Evolutionary conservation across 345 rosid species (phyloP).

Genomic region (Lepidium sativum): DNA sequence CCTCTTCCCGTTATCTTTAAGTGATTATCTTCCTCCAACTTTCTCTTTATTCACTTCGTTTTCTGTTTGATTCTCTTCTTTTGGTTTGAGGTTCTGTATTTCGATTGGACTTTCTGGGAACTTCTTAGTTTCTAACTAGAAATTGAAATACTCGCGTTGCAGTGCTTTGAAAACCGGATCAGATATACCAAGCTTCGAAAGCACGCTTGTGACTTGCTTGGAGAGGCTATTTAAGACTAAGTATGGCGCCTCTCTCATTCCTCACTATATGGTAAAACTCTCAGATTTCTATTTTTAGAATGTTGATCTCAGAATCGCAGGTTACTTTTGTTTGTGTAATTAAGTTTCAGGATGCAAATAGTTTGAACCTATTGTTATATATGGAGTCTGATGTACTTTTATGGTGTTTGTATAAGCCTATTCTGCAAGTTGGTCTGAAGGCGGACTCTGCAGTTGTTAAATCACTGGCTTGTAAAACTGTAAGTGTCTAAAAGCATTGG

Average conservation of each 20-base stretch:
- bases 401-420: slow-evolving; percentile 38
- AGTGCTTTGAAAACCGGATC: slow-evolving; percentile 60
- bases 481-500: slow-evolving; percentile 22
- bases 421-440: slow-evolving; percentile 62
- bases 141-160: slow-evolving; percentile 15
- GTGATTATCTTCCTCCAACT: slow-evolving; percentile 21
- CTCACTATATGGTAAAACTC: slow-evolving; percentile 57
- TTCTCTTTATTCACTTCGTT: not conserved
- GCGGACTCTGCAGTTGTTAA: slow-evolving; percentile 52
- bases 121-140: not conserved
- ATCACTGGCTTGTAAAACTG: slow-evolving; percentile 77
- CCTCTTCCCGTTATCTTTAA: slow-evolving; percentile 70
- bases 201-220: slow-evolving; percentile 50
- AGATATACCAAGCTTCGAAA: slow-evolving; percentile 50
- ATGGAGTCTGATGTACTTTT: not conserved
- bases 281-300: not conserved
- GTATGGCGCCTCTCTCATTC: slow-evolving; percentile 70
- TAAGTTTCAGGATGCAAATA: not conserved
- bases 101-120: not conserved
- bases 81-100: not conserved
- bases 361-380: not conserved
- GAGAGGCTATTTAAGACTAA: slow-evolving; percentile 63
- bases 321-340: not conserved
- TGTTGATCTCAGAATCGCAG: too few relatives aligned
- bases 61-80: not conserved